Conservation (phyloP, 257 asterid genomes). For the Buddleja alternifolia region DNA sequence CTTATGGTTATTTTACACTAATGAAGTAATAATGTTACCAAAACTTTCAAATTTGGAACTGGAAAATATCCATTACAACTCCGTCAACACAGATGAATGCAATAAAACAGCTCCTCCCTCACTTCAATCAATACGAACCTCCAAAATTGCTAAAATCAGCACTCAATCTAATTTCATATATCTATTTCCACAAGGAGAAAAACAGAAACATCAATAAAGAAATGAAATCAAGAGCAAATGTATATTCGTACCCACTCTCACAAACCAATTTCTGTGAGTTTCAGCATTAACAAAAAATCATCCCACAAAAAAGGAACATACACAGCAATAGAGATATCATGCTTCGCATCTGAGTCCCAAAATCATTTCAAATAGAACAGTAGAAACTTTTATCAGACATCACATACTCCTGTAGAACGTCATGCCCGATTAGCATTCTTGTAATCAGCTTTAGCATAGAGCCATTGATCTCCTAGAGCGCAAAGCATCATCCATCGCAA, state of each 20-base stretch:
- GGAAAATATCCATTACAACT: too few relatives aligned
- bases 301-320: constrained; percentile 1
- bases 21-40: too few relatives aligned
- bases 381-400: constrained; percentile 2
- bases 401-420: constrained; percentile 17
- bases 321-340: not conserved
- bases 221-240: not conserved
- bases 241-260: not conserved
- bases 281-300: not conserved
- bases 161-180: too few relatives aligned
- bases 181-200: not conserved
- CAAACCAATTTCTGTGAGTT: not conserved
- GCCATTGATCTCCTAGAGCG: too few relatives aligned
- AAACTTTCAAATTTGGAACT: too few relatives aligned
- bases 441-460: constrained; percentile 19
- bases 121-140: too few relatives aligned
- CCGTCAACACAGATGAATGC: too few relatives aligned
- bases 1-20: too few relatives aligned
- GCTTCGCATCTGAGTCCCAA: constrained; percentile 19
- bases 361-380: constrained; percentile 22
- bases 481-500: not conserved
- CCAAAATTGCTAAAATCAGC: too few relatives aligned
- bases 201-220: not conserved
- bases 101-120: too few relatives aligned
- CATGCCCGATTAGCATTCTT: constrained; percentile 15